These are phyloP conservation scores for Spathaspora arborariae DNA, from an alignment of 805 yeast species.

Conservation along the genomic window DNA sequence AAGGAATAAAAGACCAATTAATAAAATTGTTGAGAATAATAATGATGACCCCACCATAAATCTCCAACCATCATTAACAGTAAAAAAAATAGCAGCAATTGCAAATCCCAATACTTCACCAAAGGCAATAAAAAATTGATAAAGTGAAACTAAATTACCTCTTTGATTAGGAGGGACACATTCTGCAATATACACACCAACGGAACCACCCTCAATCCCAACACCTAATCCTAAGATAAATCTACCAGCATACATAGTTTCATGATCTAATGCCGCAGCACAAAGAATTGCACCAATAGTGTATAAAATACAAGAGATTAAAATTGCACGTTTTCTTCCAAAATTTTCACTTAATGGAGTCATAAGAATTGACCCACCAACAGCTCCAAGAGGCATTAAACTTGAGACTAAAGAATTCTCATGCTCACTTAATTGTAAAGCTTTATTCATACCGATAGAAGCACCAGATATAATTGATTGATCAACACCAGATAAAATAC, in stretches of 20 bases:
- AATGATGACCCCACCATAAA: slow-evolving; percentile 63
- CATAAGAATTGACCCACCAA: slow-evolving; percentile 57
- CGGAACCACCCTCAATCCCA: slow-evolving; percentile 65
- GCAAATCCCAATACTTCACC: slow-evolving; percentile 68
- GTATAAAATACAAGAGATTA: slow-evolving; percentile 56
- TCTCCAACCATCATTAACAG: slow-evolving; percentile 59
- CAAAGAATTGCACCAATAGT: slow-evolving; percentile 53
- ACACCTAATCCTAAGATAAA: slow-evolving; percentile 60
- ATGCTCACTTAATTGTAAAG: slow-evolving; percentile 35
- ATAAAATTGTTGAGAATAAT: slow-evolving; percentile 50
- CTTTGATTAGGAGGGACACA: slow-evolving; percentile 55
- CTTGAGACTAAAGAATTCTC: slow-evolving; percentile 53
- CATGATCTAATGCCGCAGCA: slow-evolving; percentile 34
- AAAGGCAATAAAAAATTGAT: slow-evolving; percentile 61
- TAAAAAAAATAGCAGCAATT: slow-evolving; percentile 57
- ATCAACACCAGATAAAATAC: slow-evolving; percentile 63
- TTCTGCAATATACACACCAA: slow-evolving; percentile 60
- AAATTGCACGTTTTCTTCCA: slow-evolving; percentile 54
- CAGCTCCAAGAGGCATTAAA: slow-evolving; percentile 68
- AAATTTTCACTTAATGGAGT: slow-evolving; percentile 53
- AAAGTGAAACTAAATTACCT: slow-evolving; percentile 59
- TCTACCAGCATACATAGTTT: slow-evolving; percentile 48
- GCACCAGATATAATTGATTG: slow-evolving; percentile 69
- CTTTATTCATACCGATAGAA: slow-evolving; percentile 44
- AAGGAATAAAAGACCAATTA: slow-evolving; percentile 48